Evolutionary conservation across 768 basidiomycete species (phyloP).

Genomic region (Suillus decipiens): DNA sequence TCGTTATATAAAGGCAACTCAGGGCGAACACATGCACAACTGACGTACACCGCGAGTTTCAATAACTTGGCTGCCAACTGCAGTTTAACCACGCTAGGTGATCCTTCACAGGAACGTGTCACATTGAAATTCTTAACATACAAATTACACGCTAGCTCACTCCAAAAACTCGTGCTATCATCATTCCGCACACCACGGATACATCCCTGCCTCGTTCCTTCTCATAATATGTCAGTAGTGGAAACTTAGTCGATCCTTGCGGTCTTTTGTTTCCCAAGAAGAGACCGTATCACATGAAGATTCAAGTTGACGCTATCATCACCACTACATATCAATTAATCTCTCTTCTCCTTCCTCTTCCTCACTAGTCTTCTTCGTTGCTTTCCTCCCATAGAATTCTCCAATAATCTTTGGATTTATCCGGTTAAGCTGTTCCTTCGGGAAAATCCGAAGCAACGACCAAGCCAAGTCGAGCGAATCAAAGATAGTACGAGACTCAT

Average conservation of each 20-base stretch:
- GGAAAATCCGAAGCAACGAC: slow-evolving; percentile 97
- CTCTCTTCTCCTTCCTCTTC: slow-evolving; percentile 49
- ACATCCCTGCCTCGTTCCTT: slow-evolving; percentile 12
- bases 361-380: slow-evolving; percentile 59
- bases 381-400: slow-evolving; percentile 90
- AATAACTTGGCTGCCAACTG: not conserved
- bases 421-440: slow-evolving; percentile 96
- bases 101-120: not conserved
- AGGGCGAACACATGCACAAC: slow-evolving; percentile 31
- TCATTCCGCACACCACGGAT: slow-evolving; percentile 17
- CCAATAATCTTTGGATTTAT: slow-evolving; percentile 96
- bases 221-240: slow-evolving; percentile 6
- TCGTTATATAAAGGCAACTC: slow-evolving; percentile 37
- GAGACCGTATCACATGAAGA: not conserved
- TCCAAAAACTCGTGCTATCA: slow-evolving; percentile 9
- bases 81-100: not conserved
- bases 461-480: slow-evolving; percentile 97
- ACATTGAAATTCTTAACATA: not conserved
- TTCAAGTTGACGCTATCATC: not conserved
- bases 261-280: no score
- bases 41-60: slow-evolving; percentile 13
- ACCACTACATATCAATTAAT: slow-evolving; percentile 60
- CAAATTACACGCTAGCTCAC: not conserved
- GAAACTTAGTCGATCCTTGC: not conserved
- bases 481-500: slow-evolving; percentile 95